Conservation (phyloP, 768 basidiomycete species). For the Ramaria rubella region DNA sequence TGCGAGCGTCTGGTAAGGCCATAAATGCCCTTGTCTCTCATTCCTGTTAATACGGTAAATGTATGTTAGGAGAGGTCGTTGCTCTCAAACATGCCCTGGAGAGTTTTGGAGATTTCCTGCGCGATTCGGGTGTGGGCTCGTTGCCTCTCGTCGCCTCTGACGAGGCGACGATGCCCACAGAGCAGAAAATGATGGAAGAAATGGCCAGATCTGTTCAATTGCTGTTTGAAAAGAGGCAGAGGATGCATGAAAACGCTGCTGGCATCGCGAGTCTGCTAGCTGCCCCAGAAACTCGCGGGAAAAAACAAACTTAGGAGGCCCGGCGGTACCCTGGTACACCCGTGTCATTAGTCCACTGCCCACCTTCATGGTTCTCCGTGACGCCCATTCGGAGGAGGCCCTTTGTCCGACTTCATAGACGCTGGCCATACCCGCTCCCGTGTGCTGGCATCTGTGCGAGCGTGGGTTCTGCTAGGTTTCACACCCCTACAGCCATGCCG, state of each 20-base stretch:
- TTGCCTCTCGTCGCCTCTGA: constrained; percentile 41
- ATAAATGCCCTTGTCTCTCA: neutral
- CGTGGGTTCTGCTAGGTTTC: too few species aligned
- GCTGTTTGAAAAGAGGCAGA: constrained; percentile 45
- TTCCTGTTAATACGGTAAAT: neutral
- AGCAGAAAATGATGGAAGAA: constrained; percentile 40
- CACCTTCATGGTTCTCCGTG: too few species aligned
- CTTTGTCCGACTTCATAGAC: too few species aligned
- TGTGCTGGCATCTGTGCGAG: too few species aligned
- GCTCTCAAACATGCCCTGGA: constrained; percentile 47
- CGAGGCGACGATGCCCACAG: constrained; percentile 28
- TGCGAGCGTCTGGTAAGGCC: constrained; percentile 46
- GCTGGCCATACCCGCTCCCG: too few species aligned
- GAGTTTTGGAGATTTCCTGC: constrained; percentile 41
- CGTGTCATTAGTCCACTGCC: too few species aligned
- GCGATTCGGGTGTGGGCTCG: constrained; percentile 59
- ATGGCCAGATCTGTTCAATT: constrained; percentile 37
- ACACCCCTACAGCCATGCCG: too few species aligned
- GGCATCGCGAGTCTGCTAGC: constrained; percentile 42
- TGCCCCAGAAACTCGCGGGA: constrained; percentile 20
- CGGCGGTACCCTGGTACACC: too few species aligned
- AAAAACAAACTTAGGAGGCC: neutral
- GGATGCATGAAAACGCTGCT: constrained; percentile 49
- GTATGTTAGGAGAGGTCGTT: constrained; percentile 37
- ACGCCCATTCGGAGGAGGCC: too few species aligned